Conservation (phyloP, 169 alveolate species). For the Plasmodium cynomolgi region DNA sequence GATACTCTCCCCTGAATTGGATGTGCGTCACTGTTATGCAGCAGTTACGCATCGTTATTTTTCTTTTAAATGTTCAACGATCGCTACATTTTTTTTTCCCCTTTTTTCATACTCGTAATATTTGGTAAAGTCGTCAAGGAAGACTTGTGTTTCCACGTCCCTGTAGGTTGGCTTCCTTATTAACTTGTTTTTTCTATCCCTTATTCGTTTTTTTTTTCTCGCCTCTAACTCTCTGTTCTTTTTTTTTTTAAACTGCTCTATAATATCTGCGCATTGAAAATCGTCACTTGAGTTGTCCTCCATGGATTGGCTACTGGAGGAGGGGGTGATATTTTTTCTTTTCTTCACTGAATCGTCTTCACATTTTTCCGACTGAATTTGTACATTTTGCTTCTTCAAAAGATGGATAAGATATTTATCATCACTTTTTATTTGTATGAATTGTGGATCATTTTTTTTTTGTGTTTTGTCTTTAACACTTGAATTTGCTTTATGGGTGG, state of each 20-base stretch:
- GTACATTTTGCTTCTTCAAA: constrained; percentile 22
- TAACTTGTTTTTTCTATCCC: constrained; percentile 14
- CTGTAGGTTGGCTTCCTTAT: constrained; percentile 28
- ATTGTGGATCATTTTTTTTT: background rate
- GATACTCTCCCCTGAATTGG: background rate
- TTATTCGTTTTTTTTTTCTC: constrained; percentile 12
- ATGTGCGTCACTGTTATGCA: background rate
- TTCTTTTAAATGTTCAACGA: background rate
- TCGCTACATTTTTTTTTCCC: background rate
- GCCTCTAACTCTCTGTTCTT: constrained; percentile 8
- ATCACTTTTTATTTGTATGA: constrained; percentile 36
- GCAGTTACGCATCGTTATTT: background rate
- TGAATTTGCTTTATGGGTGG: background rate
- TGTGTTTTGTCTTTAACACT: background rate
- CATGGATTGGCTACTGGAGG: background rate
- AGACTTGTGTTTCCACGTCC: constrained; percentile 53
- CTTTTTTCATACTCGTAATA: constrained; percentile 51
- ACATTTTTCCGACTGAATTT: constrained; percentile 16
- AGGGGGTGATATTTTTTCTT: background rate
- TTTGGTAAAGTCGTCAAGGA: constrained; percentile 58
- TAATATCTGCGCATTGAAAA: constrained; percentile 9
- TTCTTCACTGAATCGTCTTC: background rate
- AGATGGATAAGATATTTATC: constrained; percentile 53
- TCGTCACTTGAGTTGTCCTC: constrained; percentile 40
- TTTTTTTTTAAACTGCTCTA: constrained; percentile 51